phyloP scores from a whole-genome alignment of 1,139 yeast species.

The Saccharomyces hybrid region DNA sequence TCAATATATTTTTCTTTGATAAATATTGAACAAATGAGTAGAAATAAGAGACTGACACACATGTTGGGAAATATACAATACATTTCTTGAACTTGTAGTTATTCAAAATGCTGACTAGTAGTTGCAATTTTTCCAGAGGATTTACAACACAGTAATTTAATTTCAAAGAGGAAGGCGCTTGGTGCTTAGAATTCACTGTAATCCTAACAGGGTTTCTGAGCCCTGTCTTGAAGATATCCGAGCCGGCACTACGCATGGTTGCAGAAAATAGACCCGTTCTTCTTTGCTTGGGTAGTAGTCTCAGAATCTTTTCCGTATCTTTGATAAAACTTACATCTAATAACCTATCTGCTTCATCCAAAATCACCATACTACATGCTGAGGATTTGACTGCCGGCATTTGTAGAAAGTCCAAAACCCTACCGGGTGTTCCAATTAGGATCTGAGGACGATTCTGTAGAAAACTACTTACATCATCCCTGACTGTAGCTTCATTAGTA shows the following conservation, averaged over 20 bases:
- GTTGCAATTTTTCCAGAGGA: slow-evolving; percentile 55
- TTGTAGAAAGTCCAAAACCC: slow-evolving; percentile 65
- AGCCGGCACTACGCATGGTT: slow-evolving; percentile 75
- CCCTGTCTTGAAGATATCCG: slow-evolving; percentile 64
- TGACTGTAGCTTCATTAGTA: slow-evolving; percentile 48
- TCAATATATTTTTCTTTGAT: slow-evolving; percentile 18
- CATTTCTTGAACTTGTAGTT: slow-evolving; percentile 59
- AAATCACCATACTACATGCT: slow-evolving; percentile 63
- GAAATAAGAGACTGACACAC: slow-evolving; percentile 71
- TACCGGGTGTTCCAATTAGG: slow-evolving; percentile 89
- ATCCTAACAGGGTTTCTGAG: slow-evolving; percentile 85
- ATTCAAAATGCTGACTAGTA: slow-evolving; percentile 47
- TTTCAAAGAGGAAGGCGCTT: slow-evolving; percentile 56
- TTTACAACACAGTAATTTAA: slow-evolving; percentile 55
- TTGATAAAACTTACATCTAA: slow-evolving; percentile 70
- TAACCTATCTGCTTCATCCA: slow-evolving; percentile 91
- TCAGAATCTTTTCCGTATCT: slow-evolving; percentile 60
- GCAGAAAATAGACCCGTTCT: slow-evolving; percentile 93
- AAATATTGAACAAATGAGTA: slow-evolving; percentile 47
- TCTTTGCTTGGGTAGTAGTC: slow-evolving; percentile 75
- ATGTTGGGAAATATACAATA: slow-evolving; percentile 85
- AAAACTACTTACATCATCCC: slow-evolving; percentile 66
- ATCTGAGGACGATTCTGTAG: slow-evolving; percentile 55
- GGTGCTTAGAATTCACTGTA: slow-evolving; percentile 46
- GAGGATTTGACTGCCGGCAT: slow-evolving; percentile 43